Conservation (phyloP, 257 asterid genomes). For the Solanum infundibuliforme region DNA sequence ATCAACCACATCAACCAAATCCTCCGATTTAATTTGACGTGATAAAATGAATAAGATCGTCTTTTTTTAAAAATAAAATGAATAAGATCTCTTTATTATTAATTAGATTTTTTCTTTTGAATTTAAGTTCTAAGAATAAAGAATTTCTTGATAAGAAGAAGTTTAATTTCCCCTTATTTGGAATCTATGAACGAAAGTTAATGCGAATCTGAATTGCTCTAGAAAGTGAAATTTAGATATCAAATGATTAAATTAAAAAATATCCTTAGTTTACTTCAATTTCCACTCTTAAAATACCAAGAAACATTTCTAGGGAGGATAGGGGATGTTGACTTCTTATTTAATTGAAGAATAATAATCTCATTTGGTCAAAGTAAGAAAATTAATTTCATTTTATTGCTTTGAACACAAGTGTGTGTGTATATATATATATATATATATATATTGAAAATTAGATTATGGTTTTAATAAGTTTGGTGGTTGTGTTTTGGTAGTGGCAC, state of each 20-base stretch:
- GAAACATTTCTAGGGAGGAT: neutral
- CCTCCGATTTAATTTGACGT: neutral
- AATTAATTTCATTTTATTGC: neutral
- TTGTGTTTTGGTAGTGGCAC: constrained; percentile 20
- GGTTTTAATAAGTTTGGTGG: neutral
- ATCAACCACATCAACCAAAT: neutral
- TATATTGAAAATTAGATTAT: neutral
- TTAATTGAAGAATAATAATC: neutral
- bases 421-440: too few species aligned
- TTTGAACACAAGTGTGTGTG: neutral
- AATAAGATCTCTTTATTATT: neutral
- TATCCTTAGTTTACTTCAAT: neutral
- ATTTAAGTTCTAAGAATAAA: neutral
- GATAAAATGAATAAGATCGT: neutral
- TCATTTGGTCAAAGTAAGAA: neutral
- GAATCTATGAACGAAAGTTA: neutral
- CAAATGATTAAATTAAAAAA: neutral
- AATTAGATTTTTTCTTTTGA: neutral
- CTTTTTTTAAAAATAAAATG: too few species aligned
- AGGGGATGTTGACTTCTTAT: neutral
- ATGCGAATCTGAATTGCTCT: neutral
- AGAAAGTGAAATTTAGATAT: neutral
- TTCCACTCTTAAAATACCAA: neutral
- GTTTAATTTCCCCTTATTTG: neutral
- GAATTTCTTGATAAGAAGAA: neutral